Evolutionary conservation across 176 grass and related monocot species (phyloP).

Genomic region (Bolboschoenus planiculmis): DNA sequence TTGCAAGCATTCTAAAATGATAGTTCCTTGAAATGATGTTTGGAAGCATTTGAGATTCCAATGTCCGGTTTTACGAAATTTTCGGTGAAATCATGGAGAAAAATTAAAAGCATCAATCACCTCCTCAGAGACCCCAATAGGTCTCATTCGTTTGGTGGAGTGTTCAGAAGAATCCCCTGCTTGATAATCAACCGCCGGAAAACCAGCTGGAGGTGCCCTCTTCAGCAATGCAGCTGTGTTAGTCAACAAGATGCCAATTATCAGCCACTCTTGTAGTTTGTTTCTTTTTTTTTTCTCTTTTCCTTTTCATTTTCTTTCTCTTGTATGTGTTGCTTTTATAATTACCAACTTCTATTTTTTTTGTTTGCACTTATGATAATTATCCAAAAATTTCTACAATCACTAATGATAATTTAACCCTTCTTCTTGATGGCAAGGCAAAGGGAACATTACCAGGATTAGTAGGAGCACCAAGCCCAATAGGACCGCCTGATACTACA

Average conservation of each 20-base stretch:
- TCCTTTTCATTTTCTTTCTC: neutral
- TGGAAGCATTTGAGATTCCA: neutral
- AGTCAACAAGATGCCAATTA: neutral
- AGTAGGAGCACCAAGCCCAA: constrained; percentile 20
- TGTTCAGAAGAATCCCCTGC: constrained; percentile 87
- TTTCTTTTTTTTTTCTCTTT: neutral
- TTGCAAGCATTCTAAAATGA: constrained; percentile 5
- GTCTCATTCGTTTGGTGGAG: constrained; percentile 70
- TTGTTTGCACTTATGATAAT: neutral
- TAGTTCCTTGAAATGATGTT: neutral
- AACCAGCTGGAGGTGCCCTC: constrained; percentile 60
- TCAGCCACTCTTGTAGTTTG: neutral
- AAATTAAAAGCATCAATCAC: constrained; percentile 21
- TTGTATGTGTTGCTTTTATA: neutral
- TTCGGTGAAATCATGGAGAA: neutral
- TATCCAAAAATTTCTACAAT: neutral
- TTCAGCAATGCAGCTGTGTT: constrained; percentile 71
- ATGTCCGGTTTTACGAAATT: neutral
- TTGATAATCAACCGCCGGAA: constrained; percentile 73
- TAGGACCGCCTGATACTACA: constrained; percentile 22
- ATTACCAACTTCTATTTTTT: neutral
- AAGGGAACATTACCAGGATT: constrained; percentile 17
- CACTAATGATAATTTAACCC: neutral
- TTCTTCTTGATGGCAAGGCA: neutral
- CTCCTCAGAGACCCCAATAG: constrained; percentile 92